A percentile compares a stretch with the other conserved stretches of the same genome.
Evolutionary conservation across 2,329 filamentous ascomycete genomes (phyloP).

Genomic region (Aspergillus sp.): DNA sequence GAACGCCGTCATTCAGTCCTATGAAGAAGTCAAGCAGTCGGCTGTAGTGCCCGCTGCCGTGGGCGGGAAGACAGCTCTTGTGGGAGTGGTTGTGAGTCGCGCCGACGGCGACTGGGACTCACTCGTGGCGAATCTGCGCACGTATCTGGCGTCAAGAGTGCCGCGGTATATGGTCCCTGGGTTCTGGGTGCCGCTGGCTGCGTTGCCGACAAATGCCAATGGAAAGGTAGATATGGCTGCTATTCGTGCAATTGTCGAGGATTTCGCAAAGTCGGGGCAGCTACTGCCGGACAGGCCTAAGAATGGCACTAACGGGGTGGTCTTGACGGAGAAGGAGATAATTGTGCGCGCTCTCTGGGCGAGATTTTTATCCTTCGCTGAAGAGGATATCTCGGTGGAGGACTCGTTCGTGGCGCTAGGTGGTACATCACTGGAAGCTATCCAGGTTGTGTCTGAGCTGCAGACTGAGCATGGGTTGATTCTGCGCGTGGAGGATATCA

Average conservation of each 20-base stretch:
- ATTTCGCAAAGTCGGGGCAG: neutral
- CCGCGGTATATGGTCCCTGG: conserved; percentile 7
- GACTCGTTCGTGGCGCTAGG: conserved; percentile 10
- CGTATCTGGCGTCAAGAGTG: neutral
- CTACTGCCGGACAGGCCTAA: neutral
- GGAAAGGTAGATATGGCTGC: neutral
- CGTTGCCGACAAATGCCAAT: neutral
- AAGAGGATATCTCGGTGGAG: neutral
- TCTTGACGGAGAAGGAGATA: neutral
- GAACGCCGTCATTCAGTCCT: neutral
- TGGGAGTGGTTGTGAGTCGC: conserved; percentile 9
- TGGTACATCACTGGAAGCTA: conserved; percentile 13
- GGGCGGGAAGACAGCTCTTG: conserved; percentile 7
- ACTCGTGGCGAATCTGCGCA: neutral
- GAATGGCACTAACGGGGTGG: neutral
- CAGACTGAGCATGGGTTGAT: neutral
- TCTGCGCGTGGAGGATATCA: neutral
- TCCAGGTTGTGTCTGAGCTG: conserved; percentile 5
- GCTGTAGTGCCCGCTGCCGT: conserved; percentile 7
- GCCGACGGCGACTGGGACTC: neutral
- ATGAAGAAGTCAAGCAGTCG: conserved; percentile 1
- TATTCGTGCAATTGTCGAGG: neutral
- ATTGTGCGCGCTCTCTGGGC: conserved; percentile 2
- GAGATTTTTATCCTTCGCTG: neutral
- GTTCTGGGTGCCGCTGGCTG: neutral